phyloP scores from a whole-genome alignment of 352 stramenopile genomes.

The Achlya hypogyna region DNA sequence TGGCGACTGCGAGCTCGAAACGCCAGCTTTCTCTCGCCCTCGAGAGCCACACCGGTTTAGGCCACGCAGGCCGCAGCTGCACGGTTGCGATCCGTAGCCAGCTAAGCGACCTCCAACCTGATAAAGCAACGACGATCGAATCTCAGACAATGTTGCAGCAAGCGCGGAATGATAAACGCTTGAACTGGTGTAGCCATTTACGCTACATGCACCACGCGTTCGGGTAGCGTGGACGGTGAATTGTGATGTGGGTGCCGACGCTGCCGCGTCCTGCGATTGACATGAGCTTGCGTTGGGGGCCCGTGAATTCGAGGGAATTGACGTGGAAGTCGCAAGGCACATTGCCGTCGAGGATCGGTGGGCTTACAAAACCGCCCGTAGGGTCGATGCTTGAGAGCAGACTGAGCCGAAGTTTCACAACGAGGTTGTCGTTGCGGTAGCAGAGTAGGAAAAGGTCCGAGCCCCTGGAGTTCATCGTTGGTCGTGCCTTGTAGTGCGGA shows the following conservation, averaged over 20 bases:
- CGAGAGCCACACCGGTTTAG: too few relatives aligned
- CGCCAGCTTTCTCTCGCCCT: too few relatives aligned
- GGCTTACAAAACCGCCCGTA: not conserved
- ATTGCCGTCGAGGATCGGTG: not conserved
- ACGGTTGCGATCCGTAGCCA: too few relatives aligned
- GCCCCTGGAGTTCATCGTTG: not conserved
- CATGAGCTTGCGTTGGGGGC: not conserved
- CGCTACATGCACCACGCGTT: slow-evolving; percentile 1
- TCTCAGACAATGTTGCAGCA: too few relatives aligned
- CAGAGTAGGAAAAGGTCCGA: not conserved
- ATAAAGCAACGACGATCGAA: too few relatives aligned
- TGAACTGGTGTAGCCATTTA: too few relatives aligned
- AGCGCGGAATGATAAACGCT: too few relatives aligned
- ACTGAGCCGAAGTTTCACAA: not conserved
- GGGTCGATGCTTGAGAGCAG: not conserved
- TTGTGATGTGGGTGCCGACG: not conserved
- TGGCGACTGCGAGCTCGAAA: too few relatives aligned
- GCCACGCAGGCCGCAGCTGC: too few relatives aligned
- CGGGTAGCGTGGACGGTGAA: not conserved
- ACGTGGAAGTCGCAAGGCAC: not conserved
- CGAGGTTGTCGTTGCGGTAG: not conserved
- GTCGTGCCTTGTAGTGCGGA: not conserved
- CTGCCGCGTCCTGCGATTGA: not conserved
- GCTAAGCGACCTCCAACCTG: too few relatives aligned
- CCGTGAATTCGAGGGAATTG: not conserved